Conservation (phyloP, 176 grass and related monocot genomes). For the Cymbopogon citratus region DNA sequence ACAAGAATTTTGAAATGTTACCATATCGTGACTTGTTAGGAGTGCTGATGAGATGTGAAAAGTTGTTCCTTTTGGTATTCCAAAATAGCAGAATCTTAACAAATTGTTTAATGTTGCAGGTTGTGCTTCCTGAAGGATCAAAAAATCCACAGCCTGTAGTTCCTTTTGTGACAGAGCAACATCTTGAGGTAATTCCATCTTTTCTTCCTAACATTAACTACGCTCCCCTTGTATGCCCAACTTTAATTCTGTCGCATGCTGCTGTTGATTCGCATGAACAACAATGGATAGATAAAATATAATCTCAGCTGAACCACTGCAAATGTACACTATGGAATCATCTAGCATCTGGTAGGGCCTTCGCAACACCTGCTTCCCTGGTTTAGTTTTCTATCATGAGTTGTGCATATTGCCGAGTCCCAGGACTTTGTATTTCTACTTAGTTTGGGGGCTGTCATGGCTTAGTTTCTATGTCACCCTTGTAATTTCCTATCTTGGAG, state of each 20-base stretch:
- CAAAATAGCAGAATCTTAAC: neutral
- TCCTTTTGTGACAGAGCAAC: conserved; percentile 53
- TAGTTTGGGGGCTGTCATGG: neutral
- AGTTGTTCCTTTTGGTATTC: neutral
- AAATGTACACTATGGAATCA: neutral
- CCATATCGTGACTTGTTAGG: neutral
- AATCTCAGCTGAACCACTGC: neutral
- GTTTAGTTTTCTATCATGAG: neutral
- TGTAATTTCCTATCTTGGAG: neutral
- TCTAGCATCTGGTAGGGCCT: neutral
- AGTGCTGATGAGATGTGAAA: neutral
- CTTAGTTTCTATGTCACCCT: neutral
- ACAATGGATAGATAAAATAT: neutral
- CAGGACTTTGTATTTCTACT: neutral
- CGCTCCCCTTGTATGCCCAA: neutral
- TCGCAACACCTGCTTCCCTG: neutral
- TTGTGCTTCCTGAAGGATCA: conserved; percentile 79
- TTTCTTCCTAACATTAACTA: conserved; percentile 8
- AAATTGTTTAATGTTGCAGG: conserved; percentile 28
- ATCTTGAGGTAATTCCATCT: conserved; percentile 52
- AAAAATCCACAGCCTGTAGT: conserved; percentile 52
- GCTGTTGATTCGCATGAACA: neutral
- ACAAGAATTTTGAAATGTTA: neutral
- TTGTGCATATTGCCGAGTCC: neutral
- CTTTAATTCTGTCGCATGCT: neutral